Evolutionary conservation across 179 eudicot species (phyloP).

Genomic region (Corrigiola litoralis): DNA sequence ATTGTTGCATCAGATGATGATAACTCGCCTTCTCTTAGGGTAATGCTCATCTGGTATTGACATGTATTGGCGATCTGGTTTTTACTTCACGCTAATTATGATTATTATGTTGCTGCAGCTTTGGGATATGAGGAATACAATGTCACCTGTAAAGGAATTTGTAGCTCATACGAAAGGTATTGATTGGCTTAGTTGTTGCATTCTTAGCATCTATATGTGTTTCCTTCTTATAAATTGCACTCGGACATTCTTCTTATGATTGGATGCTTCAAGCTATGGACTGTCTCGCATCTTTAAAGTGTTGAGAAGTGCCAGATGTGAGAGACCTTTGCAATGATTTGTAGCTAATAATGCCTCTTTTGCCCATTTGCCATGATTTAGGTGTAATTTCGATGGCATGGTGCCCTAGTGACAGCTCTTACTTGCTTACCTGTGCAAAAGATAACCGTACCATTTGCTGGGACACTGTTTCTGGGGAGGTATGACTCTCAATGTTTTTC

Average conservation of each 20-base stretch:
- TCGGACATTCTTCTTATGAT: not conserved
- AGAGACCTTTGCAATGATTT: not conserved
- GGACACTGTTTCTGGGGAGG: slow-evolving; percentile 89
- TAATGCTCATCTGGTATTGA: slow-evolving; percentile 28
- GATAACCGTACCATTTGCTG: slow-evolving; percentile 98
- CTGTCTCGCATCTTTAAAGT: no score
- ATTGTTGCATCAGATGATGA: slow-evolving; percentile 98
- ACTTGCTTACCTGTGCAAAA: slow-evolving; percentile 90
- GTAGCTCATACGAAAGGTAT: slow-evolving; percentile 91
- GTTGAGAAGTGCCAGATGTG: not conserved
- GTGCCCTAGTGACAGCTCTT: slow-evolving; percentile 91
- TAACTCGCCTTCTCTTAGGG: slow-evolving; percentile 77
- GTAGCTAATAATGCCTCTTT: not conserved
- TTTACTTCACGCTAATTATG: not conserved
- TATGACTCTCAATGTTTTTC: slow-evolving; percentile 15
- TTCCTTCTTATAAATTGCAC: not conserved
- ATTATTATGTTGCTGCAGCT: slow-evolving; percentile 43
- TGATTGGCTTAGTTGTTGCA: no score
- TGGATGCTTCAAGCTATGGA: not conserved
- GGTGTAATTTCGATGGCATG: slow-evolving; percentile 98
- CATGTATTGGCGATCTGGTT: not conserved
- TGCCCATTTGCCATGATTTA: slow-evolving; percentile 23
- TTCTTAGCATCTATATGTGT: no score
- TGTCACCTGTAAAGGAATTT: slow-evolving; percentile 86
- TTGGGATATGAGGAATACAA: slow-evolving; percentile 94